Conservation (phyloP, 495 filamentous ascomycete genomes). For the Aspergillus taichungensis region DNA sequence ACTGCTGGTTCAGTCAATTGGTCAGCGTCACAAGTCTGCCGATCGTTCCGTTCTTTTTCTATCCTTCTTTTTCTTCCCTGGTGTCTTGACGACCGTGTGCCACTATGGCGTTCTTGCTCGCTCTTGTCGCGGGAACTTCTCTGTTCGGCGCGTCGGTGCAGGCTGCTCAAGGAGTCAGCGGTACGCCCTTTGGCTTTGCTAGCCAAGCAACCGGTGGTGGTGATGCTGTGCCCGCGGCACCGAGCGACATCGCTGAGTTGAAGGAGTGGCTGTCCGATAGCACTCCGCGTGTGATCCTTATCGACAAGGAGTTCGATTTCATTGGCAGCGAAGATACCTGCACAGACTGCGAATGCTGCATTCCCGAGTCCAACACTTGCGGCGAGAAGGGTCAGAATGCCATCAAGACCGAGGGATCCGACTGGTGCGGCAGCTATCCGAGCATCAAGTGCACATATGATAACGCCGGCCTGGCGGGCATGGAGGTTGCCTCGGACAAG, state of each 20-base stretch:
- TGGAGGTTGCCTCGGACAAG: slow-evolving; percentile 31
- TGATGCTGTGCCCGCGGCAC: slow-evolving; percentile 32
- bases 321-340: slow-evolving; percentile 31
- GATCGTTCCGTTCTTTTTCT: not conserved
- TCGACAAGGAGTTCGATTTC: slow-evolving; percentile 40
- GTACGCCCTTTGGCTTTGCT: slow-evolving; percentile 38
- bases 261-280: slow-evolving; percentile 26
- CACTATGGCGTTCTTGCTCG: slow-evolving; percentile 15
- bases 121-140: slow-evolving; percentile 13
- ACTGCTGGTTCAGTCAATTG: slow-evolving; percentile 13
- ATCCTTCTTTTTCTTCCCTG: not conserved
- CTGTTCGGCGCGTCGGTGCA: slow-evolving; percentile 14
- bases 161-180: slow-evolving; percentile 22
- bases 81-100: not conserved
- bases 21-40: slow-evolving; percentile 5
- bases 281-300: slow-evolving; percentile 38
- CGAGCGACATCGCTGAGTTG: slow-evolving; percentile 30
- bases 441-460: slow-evolving; percentile 26
- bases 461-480: slow-evolving; percentile 25
- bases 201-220: slow-evolving; percentile 43
- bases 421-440: slow-evolving; percentile 24
- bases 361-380: slow-evolving; percentile 17
- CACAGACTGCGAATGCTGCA: slow-evolving; percentile 28
- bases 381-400: slow-evolving; percentile 22
- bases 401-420: slow-evolving; percentile 16